Evolutionary conservation across 495 filamentous ascomycete genomes (phyloP).

Genomic region (Penicillium atrosanguineum): DNA sequence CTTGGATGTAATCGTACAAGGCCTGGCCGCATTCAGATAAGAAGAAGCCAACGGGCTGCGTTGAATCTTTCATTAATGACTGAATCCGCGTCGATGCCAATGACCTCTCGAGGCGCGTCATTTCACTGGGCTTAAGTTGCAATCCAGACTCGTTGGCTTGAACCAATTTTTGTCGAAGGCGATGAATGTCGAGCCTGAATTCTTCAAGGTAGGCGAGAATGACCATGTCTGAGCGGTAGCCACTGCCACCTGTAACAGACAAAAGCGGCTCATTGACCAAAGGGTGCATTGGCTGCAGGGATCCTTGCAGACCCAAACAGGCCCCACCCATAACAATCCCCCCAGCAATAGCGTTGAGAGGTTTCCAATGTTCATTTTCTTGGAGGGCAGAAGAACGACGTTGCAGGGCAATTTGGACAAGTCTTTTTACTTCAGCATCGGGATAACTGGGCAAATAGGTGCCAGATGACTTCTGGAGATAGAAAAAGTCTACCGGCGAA

Average conservation of each 20-base stretch:
- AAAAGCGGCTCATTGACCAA: constrained; percentile 44
- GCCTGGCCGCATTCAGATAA: constrained; percentile 42
- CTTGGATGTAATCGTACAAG: constrained; percentile 39
- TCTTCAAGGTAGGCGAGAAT: constrained; percentile 40
- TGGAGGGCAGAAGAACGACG: constrained; percentile 34
- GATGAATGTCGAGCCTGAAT: constrained; percentile 37
- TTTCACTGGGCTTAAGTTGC: constrained; percentile 54
- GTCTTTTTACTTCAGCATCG: constrained; percentile 8
- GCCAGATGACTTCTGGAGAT: constrained; percentile 37
- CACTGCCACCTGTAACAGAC: constrained; percentile 25
- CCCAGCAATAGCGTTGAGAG: constrained; percentile 24
- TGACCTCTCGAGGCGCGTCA: constrained; percentile 70
- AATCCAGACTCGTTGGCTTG: constrained; percentile 37
- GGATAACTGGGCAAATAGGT: constrained; percentile 22
- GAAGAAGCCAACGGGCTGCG: constrained; percentile 50
- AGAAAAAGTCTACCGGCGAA: constrained; percentile 46
- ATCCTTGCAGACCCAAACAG: constrained; percentile 30
- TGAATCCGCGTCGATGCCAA: constrained; percentile 55
- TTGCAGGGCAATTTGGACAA: constrained; percentile 24
- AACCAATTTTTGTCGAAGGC: constrained; percentile 34
- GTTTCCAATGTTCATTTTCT: constrained; percentile 40
- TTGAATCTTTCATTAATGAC: constrained; percentile 63
- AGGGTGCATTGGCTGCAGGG: constrained; percentile 40
- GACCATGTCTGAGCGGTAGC: constrained; percentile 24
- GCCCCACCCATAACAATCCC: constrained; percentile 27